These are phyloP conservation scores for Cladorrhinum sp. DNA, from an alignment of 2,329 filamentous ascomycete species.

Conservation along the genomic window DNA sequence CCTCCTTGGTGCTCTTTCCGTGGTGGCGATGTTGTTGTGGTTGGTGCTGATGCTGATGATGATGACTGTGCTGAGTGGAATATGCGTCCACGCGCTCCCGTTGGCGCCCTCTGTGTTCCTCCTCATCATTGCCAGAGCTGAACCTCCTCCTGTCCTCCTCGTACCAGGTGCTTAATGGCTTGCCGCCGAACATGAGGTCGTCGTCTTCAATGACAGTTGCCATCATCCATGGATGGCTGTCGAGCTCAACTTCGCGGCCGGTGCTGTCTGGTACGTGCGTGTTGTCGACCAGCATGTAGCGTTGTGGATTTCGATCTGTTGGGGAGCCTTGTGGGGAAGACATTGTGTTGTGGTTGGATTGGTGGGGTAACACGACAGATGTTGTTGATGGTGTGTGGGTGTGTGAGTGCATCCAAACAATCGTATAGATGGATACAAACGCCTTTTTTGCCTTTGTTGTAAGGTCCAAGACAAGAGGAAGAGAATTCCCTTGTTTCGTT, in stretches of 20 bases:
- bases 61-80: constrained; percentile 21
- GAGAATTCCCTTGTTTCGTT: constrained; percentile 7
- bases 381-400: not conserved
- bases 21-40: constrained; percentile 14
- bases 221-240: constrained; percentile 45
- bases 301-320: constrained; percentile 17
- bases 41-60: constrained; percentile 20
- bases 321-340: constrained; percentile 26
- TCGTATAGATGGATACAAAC: not conserved
- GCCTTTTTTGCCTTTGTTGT: not conserved
- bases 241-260: constrained; percentile 22
- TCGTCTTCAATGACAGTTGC: constrained; percentile 59
- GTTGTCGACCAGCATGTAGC: constrained; percentile 23
- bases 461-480: not conserved
- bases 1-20: constrained; percentile 13
- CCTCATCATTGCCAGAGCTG: constrained; percentile 37
- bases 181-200: constrained; percentile 59
- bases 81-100: constrained; percentile 28
- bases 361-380: not conserved
- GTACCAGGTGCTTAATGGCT: constrained; percentile 58
- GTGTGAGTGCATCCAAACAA: not conserved
- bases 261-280: constrained; percentile 22
- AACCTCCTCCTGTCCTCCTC: constrained; percentile 53
- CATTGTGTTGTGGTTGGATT: constrained; percentile 17
- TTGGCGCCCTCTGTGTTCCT: constrained; percentile 41